A percentile compares a stretch with the other conserved stretches of the same genome.
Conservation (phyloP, 306 rosid genomes). For the Ochetophila trinervis region DNA sequence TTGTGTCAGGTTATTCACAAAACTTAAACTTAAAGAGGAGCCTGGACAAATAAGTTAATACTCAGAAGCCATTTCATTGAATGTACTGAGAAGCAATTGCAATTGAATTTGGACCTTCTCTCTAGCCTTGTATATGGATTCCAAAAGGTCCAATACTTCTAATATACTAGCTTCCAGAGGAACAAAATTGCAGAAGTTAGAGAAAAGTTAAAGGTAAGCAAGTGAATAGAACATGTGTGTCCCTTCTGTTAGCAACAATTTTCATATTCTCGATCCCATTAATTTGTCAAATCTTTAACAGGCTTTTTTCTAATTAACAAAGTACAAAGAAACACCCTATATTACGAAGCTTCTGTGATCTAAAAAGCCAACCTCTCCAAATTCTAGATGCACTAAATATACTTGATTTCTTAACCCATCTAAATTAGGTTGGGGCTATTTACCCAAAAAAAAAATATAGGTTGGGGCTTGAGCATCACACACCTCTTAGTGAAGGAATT, state of each 20-base stretch:
- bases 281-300: too few species aligned
- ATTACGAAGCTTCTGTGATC: background rate
- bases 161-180: background rate
- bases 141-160: background rate
- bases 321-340: background rate
- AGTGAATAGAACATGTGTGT: too few species aligned
- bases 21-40: background rate
- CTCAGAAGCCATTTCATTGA: background rate
- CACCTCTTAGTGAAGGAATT: background rate
- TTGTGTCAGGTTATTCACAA: conserved; percentile 11
- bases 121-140: background rate
- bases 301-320: background rate
- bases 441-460: too few species aligned
- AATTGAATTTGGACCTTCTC: background rate
- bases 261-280: too few species aligned
- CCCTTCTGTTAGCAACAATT: too few species aligned
- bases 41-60: background rate
- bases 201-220: too few species aligned
- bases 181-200: too few species aligned
- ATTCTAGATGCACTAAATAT: background rate
- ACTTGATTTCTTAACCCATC: background rate
- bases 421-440: background rate
- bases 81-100: background rate
- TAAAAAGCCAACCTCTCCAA: background rate
- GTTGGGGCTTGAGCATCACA: background rate